phyloP scores from a whole-genome alignment of 805 yeast species.

The baker's yeast (Saccharomyces cerevisiae) region DNA sequence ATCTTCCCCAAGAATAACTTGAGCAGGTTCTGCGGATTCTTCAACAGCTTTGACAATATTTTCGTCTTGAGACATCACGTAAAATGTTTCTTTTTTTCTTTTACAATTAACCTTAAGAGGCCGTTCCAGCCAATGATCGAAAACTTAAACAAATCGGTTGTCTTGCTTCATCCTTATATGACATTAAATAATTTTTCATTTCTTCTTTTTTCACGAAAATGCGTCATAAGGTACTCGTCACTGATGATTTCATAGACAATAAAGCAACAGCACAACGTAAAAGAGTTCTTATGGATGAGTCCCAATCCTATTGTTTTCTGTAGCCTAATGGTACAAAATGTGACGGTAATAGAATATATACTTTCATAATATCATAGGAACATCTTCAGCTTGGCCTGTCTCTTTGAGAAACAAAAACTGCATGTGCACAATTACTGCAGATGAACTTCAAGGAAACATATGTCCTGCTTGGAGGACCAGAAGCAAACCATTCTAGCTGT shows the following conservation, averaged over 20 bases:
- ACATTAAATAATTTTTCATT: not conserved
- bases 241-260: not conserved
- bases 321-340: not conserved
- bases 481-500: not conserved
- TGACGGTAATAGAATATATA: no score
- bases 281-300: not conserved
- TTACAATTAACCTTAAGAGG: not conserved
- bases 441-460: not conserved
- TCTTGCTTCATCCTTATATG: not conserved
- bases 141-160: not conserved
- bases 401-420: not conserved
- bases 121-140: not conserved
- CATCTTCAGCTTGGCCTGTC: not conserved
- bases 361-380: not conserved
- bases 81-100: not conserved
- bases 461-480: not conserved
- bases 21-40: conserved; percentile 9
- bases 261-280: not conserved
- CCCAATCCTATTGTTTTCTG: not conserved
- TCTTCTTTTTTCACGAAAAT: not conserved
- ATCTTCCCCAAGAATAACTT: conserved; percentile 52
- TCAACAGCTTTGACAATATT: not conserved
- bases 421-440: not conserved
- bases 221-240: not conserved
- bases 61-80: not conserved